Evolutionary conservation across 768 basidiomycete genomes (phyloP).

Genomic region (Vararia minispora): DNA sequence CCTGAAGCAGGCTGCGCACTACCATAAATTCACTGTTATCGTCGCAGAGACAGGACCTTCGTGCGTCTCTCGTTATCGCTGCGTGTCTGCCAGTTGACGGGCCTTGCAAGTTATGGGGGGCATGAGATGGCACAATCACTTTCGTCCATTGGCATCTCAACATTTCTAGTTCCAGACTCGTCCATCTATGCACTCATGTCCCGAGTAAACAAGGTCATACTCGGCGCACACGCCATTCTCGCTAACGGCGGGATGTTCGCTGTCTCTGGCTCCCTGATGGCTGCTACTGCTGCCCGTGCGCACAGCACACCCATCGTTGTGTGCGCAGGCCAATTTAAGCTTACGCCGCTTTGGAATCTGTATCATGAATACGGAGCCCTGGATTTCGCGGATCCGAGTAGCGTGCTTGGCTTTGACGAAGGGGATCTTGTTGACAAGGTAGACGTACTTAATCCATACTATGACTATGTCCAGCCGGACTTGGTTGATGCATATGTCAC

Average conservation of each 20-base stretch:
- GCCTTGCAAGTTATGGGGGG: conserved; percentile 57
- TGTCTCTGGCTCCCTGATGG: conserved; percentile 73
- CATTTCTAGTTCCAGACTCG: conserved; percentile 95
- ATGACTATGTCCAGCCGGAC: conserved; percentile 91
- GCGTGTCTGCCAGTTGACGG: conserved; percentile 1
- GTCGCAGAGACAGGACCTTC: conserved; percentile 93
- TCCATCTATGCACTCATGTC: conserved; percentile 95
- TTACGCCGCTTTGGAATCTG: conserved; percentile 84
- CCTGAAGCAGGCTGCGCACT: conserved; percentile 80
- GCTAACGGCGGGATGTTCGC: conserved; percentile 97
- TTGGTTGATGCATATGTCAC: conserved; percentile 91
- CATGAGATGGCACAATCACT: conserved; percentile 76
- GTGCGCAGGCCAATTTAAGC: conserved; percentile 92
- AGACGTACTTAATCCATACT: conserved; percentile 92
- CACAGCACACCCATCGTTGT: conserved; percentile 91
- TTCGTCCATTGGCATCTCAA: conserved; percentile 75
- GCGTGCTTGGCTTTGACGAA: conserved; percentile 63
- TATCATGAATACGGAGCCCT: conserved; percentile 79
- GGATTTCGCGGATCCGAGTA: conserved; percentile 66
- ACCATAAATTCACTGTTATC: conserved; percentile 91
- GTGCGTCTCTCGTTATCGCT: conserved; percentile 32
- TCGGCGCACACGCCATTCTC: conserved; percentile 91
- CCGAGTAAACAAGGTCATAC: conserved; percentile 90
- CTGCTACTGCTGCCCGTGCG: conserved; percentile 76
- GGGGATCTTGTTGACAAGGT: conserved; percentile 76